Evolutionary conservation across 1,139 yeast genomes (phyloP), one percentile per base, ranked within the genome.

Genomic region (Debaryomycetaceae sp.): DNA sequence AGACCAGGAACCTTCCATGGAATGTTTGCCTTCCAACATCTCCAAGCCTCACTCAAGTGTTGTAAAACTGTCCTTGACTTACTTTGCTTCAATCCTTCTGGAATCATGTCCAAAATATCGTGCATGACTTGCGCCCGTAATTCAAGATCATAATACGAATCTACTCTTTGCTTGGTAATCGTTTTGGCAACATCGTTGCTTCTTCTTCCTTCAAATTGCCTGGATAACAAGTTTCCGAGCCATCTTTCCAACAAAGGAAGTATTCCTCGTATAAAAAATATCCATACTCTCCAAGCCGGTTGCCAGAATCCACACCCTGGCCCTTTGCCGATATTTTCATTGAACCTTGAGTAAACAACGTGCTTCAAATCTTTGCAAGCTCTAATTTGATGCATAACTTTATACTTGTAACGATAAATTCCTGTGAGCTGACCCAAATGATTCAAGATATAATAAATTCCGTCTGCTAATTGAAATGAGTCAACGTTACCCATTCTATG

Each of bases 241-340:
- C 99, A 95, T 62, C 97, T 73, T 62, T 95, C 99, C 14, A 95
- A 69, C 39, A 93, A 65, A 0, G 99, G 99, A 31, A 90, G 85
- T n/a, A 84, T 85, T 13, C 99, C 99, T 56, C 99, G 74, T 67
- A 93, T 67, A 62, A 93, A 93, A 47, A 84, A 87, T 4, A 95
- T 70, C 99, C 99, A 95, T 1, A 91, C 95, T 54, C 97, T 75
- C 99, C 99, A 93, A 1, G 97, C 87, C 0, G 99, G 99, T 59
- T 93, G 99, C 99, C 99, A 95, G 63, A 93, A 88, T 1, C 99
- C 99, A 69, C 96, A 88, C 0, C 99, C 99, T 1, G 99, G 99
- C 1, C 99, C 99, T 60, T 93, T 93, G 0, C 98, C 98, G 36
- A 95, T 87, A 36, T 78, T 76, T 34, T 68, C 68, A 59, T 95